Evolutionary conservation across 345 rosid species (phyloP), one percentile per base, ranked within the genome.

Genomic region (Rhizophora mangle): DNA sequence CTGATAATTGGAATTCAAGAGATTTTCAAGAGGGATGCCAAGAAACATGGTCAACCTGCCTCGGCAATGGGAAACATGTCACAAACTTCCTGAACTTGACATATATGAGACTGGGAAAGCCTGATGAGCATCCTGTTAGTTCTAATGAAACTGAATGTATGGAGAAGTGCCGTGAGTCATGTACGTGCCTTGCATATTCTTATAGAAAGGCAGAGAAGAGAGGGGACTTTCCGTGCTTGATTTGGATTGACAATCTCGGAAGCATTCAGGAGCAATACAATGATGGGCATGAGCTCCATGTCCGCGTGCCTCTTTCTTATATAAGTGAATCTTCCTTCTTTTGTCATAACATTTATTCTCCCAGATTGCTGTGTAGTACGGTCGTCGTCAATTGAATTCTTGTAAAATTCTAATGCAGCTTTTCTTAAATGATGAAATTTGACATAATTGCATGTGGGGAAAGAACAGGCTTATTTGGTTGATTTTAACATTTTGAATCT

Each of bases 221-320:
- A 37, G n/a, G 1, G n/a, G n/a, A n/a, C n/a, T n/a, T n/a, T 1
- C 54, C 69, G 3, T 91, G 96, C 81, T 86, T 78, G 85, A 85
- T 87, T 75, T 91, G 96, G 93, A 39, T 64, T 0, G 81, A 83
- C 13, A 81, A 75, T 36, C 84, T 91, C 1, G 77, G 81, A 27
- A 84, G 85, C 76, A 76, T 88, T 36, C 87, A 83, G 68, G 87
- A 88, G 43, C 76, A 70, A 26, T 82, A 78, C 26, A 65, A 59
- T 61, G 70, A 75, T 6, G 85, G 87, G 39, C 85, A 58, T 5
- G 56, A 81, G 26, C 62, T 91, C 31, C 47, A 53, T 70, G 61
- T 87, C 18, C 88, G 89, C 0, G 79, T 84, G 16, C 58, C 87
- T 47, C 70, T 63, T 68, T 72, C 86, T 0, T 88, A 82, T 58